Conservation (phyloP, 164 flowering plant genomes). For the Vitis riparia region DNA sequence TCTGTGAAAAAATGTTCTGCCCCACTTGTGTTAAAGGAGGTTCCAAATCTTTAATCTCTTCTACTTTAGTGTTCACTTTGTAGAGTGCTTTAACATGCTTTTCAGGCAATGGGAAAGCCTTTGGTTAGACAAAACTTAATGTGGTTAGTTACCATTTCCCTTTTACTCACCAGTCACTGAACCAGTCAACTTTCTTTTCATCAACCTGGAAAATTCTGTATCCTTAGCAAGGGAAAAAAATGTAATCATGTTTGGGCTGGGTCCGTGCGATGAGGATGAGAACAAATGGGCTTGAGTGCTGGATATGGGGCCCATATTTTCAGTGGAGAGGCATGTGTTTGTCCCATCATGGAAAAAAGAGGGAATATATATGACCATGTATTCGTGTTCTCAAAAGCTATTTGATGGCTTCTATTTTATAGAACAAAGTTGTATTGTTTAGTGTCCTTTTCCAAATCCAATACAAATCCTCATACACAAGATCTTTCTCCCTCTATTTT, state of each 20-base stretch:
- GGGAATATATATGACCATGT: constrained; percentile 21
- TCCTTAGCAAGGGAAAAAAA: not conserved
- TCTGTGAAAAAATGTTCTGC: no score
- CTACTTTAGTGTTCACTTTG: no score
- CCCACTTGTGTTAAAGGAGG: no score
- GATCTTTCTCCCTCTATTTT: not conserved
- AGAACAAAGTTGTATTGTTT: constrained; percentile 1
- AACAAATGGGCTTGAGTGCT: constrained; percentile 17
- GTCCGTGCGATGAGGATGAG: constrained; percentile 4
- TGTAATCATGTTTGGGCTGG: not conserved
- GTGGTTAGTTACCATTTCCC: not conserved
- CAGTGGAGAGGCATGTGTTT: constrained; percentile 29
- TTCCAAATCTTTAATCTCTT: no score
- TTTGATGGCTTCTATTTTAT: constrained; percentile 1
- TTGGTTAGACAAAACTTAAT: not conserved
- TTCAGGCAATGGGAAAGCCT: no score
- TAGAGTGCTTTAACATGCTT: no score
- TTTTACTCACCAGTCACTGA: not conserved
- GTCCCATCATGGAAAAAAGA: constrained; percentile 18
- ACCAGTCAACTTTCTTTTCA: not conserved
- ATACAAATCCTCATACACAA: constrained; percentile 1
- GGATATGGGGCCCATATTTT: constrained; percentile 13
- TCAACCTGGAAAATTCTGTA: not conserved
- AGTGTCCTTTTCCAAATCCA: not conserved
- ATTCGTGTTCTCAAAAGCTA: constrained; percentile 9